phyloP scores from a whole-genome alignment of 495 filamentous ascomycete species.

The Hypomontagnella submonticulosa region DNA sequence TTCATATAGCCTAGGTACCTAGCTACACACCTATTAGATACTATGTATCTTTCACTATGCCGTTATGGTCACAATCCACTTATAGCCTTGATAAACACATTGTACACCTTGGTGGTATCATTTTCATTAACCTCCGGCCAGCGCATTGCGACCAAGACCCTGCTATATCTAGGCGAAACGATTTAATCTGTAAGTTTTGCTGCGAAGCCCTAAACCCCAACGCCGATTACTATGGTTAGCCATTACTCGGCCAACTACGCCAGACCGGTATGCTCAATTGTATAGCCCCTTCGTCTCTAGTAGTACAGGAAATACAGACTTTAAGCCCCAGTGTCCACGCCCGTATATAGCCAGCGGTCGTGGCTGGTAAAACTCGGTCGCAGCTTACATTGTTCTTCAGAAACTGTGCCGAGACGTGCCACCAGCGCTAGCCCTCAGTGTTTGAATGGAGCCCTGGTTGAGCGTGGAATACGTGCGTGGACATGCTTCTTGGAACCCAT shows the following conservation, averaged over 20 bases:
- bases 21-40: too few relatives aligned
- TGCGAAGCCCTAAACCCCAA: constrained; percentile 13
- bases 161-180: constrained; percentile 15
- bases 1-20: too few relatives aligned
- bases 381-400: background rate
- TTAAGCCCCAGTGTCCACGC: background rate
- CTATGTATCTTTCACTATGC: background rate
- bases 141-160: constrained; percentile 22
- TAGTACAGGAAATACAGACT: constrained; percentile 21
- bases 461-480: background rate
- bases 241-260: constrained; percentile 9
- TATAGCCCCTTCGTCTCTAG: constrained; percentile 11
- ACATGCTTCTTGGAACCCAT: background rate
- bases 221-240: constrained; percentile 14
- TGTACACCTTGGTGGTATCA: constrained; percentile 22
- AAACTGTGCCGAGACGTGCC: background rate
- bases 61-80: background rate
- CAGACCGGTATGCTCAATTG: constrained; percentile 2
- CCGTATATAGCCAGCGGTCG: background rate
- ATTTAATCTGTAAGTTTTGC: constrained; percentile 10
- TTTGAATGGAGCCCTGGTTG: background rate
- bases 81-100: background rate
- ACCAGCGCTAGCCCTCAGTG: background rate
- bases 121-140: constrained; percentile 22
- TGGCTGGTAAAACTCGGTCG: background rate